phyloP scores from a whole-genome alignment of 2,329 filamentous ascomycete species.

The Hyphodiscus sp. region DNA sequence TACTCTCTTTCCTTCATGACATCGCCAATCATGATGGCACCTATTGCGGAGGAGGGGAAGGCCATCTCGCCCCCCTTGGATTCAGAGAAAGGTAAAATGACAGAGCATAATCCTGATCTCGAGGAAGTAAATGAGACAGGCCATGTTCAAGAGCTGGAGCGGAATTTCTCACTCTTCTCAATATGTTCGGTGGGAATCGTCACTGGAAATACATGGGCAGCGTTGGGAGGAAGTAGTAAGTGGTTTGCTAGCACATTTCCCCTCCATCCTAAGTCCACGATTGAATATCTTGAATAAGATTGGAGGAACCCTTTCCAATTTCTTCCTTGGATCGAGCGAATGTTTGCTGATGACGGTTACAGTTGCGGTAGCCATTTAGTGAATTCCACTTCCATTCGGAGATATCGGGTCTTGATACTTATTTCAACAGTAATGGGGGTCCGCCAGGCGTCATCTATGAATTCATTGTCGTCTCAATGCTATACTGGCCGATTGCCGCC shows the following conservation, averaged over 20 bases:
- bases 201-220: constrained; percentile 39
- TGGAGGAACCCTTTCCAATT: no score
- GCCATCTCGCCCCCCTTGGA: neutral
- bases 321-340: no score
- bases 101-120: constrained; percentile 3
- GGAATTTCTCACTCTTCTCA: constrained; percentile 41
- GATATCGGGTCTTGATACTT: no score
- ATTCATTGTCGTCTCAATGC: constrained; percentile 45
- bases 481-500: constrained; percentile 44
- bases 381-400: neutral
- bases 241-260: no score
- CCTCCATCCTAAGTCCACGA: no score
- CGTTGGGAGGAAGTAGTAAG: constrained; percentile 36
- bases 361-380: constrained; percentile 25
- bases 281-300: no score
- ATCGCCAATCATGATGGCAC: neutral
- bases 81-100: constrained; percentile 11
- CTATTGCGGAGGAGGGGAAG: no score
- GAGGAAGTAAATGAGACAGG: constrained; percentile 40
- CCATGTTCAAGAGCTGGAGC: constrained; percentile 44
- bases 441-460: constrained; percentile 57
- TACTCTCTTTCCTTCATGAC: neutral
- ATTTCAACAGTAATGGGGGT: constrained; percentile 53
- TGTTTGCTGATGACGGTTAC: no score
- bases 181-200: constrained; percentile 41